phyloP scores from a whole-genome alignment of 2,329 filamentous ascomycete species.

The Zymoseptoria pseudotritici region DNA sequence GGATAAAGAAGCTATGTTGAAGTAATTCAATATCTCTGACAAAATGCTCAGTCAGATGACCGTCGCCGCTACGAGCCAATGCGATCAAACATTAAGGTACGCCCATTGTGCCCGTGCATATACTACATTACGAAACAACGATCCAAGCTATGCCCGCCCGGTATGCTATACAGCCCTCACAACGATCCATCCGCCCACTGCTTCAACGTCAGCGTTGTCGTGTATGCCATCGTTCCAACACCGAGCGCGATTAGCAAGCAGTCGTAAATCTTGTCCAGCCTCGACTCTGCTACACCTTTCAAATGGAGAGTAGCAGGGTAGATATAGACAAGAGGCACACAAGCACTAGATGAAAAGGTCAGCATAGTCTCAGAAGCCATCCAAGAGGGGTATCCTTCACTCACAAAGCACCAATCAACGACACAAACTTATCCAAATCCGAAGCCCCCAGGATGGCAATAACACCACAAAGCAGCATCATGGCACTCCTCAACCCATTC shows the following conservation, averaged over 20 bases:
- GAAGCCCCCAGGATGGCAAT: conserved; percentile 58
- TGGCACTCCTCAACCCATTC: conserved; percentile 54
- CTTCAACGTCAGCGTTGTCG: conserved; percentile 50
- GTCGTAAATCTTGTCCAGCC: conserved; percentile 51
- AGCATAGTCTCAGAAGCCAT: neutral
- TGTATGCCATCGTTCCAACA: conserved; percentile 62
- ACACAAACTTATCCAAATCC: conserved; percentile 67
- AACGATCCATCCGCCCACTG: conserved; percentile 23
- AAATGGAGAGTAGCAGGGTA: conserved; percentile 67
- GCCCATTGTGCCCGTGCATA: neutral
- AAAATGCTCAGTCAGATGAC: neutral
- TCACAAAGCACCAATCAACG: conserved; percentile 59
- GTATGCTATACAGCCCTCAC: neutral
- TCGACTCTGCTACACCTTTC: conserved; percentile 55
- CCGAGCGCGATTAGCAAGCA: conserved; percentile 57
- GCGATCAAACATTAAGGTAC: neutral
- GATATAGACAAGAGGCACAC: conserved; percentile 69
- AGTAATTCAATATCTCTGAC: neutral
- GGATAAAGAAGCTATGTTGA: neutral
- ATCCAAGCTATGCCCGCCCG: neutral
- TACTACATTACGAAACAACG: neutral
- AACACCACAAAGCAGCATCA: conserved; percentile 53
- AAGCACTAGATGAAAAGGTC: conserved; percentile 40
- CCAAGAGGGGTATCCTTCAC: neutral
- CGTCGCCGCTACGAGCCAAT: neutral